A percentile compares a stretch with the other conserved stretches of the same genome.
phyloP scores from a whole-genome alignment of 495 filamentous ascomycete genomes.

The Hyaloscypha bicolor region DNA sequence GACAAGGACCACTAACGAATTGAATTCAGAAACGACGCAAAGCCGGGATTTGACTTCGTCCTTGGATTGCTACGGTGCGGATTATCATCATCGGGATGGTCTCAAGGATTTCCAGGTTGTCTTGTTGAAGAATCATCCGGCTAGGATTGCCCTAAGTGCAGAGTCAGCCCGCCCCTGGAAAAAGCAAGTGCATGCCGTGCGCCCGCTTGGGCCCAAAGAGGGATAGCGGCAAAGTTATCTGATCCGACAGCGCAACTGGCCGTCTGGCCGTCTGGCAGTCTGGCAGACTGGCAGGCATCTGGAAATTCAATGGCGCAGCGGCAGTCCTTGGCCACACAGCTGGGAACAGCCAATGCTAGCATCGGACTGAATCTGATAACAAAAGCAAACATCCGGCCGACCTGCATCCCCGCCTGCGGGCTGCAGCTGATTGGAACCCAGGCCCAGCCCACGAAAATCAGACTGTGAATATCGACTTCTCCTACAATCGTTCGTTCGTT shows the following conservation, averaged over 20 bases:
- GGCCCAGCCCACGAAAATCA: too few species aligned
- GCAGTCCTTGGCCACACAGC: neutral
- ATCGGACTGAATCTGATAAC: neutral
- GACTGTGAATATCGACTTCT: neutral
- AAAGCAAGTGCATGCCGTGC: neutral
- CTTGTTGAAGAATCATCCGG: neutral
- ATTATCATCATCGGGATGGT: neutral
- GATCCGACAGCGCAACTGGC: too few species aligned
- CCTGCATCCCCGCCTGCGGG: neutral
- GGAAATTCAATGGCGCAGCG: neutral
- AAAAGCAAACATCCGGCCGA: neutral
- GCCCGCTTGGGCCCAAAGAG: neutral
- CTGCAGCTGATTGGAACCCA: neutral
- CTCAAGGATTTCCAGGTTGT: neutral
- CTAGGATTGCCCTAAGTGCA: neutral
- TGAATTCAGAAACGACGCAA: neutral
- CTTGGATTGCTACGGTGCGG: neutral
- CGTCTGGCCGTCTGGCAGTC: too few species aligned
- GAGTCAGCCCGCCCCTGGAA: neutral
- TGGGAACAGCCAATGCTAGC: neutral
- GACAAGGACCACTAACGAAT: neutral
- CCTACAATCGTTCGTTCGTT: neutral
- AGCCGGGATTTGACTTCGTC: neutral
- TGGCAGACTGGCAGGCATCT: neutral
- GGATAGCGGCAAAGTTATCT: neutral